Evolutionary conservation across 2,329 filamentous ascomycete genomes (phyloP), one percentile per base, ranked within the genome.

Genomic region (Ophiostoma himal-ulmi): DNA sequence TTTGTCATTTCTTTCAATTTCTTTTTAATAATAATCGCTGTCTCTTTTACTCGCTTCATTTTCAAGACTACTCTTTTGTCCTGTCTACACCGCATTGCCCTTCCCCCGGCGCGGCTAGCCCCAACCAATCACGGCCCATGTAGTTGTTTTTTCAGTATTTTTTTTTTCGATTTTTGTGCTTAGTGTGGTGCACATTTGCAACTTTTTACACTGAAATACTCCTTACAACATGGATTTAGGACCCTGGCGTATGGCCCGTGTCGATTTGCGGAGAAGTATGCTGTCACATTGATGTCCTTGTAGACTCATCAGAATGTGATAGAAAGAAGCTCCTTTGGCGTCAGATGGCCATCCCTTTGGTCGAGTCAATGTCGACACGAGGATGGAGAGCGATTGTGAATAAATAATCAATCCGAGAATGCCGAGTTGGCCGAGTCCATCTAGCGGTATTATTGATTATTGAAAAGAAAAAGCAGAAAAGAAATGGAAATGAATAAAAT

Each of bases 61-160:
- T 8, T 5, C 17, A 20, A 48, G 17, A 48, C 41, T 22, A n/a
- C 44, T 44, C 2, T 44, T 14, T 44, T 14, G 6, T n/a, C 8
- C 52, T 26, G n/a, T 13, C 52, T n/a, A 22, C 22, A 60, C 26
- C 57, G 57, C 26, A 57, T 17, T 62, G 57, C 57, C 57, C 26
- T 62, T 62, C 26, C 57, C 57, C 57, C 57, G 57, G 57, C 13
- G 57, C 57, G 57, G 57, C 57, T 62, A 62, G 57, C 57, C 26
- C 57, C n/a, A 14, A 26, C 26, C 57, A 62, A 62, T 62, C 57
- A 62, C 57, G 57, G 57, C 57, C 36, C 22, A 11, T 57, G 52
- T 20, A 26, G 52, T 26, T n/a, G n/a, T 17, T 26, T 57, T 17
- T 57, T 5, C 20, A 5, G 22, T 13, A 2, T 11, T 30, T 44